Percentiles rank a stretch among this genome's conserved stretches.
Conservation (phyloP, 805 yeast species). For the Lachancea fermentati region DNA sequence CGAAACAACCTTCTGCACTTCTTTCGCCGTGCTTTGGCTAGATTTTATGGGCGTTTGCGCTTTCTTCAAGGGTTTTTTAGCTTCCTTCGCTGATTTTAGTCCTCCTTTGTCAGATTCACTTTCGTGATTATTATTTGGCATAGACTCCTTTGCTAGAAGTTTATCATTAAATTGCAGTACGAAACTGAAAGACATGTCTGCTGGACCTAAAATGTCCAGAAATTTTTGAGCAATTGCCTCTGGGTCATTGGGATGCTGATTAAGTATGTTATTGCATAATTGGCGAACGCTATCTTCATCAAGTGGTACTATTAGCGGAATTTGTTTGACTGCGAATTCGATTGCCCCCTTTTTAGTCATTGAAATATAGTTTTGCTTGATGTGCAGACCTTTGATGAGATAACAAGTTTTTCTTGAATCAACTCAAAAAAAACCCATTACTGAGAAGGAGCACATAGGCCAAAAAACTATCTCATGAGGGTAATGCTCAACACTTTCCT, state of each 20-base stretch:
- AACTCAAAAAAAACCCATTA: no score
- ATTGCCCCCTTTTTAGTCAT: constrained; percentile 30
- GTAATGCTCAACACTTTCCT: no score
- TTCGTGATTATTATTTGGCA: no score
- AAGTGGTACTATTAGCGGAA: constrained; percentile 30
- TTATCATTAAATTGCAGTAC: constrained; percentile 26
- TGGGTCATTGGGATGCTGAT: constrained; percentile 13
- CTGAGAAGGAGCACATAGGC: no score
- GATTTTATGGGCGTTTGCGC: no score
- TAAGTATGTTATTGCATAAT: constrained; percentile 26
- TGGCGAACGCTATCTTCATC: constrained; percentile 25
- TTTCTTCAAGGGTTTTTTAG: no score
- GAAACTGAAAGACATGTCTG: constrained; percentile 28
- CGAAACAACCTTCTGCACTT: background rate
- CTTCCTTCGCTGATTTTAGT: no score
- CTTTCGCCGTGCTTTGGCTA: background rate
- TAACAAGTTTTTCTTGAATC: no score
- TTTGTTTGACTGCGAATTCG: constrained; percentile 21
- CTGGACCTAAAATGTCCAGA: constrained; percentile 30
- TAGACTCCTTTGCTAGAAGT: no score
- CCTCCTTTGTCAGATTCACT: no score
- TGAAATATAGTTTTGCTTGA: no score
- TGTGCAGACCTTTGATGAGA: no score
- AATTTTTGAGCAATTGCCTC: constrained; percentile 28
- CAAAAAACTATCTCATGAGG: background rate